A percentile compares a stretch with the other conserved stretches of the same genome.
phyloP scores from a whole-genome alignment of 139 green algal genomes.

The Asterochloris sp. region DNA sequence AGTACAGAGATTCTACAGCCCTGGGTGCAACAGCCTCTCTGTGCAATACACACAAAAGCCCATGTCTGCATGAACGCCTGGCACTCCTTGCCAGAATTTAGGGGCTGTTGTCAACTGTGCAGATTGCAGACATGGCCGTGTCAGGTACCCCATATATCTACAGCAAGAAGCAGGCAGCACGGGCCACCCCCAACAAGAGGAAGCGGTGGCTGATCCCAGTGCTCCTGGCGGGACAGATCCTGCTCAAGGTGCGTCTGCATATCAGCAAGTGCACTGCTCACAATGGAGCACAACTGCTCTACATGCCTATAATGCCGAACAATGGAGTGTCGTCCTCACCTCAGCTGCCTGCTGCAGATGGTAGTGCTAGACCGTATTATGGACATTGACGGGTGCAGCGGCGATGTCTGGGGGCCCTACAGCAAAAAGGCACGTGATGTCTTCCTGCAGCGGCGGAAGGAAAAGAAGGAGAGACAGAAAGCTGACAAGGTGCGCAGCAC shows the following conservation, averaged over 20 bases:
- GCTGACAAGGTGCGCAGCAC: neutral
- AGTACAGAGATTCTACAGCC: neutral
- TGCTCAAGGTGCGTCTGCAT: slow-evolving; percentile 18
- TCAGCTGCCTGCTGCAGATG: slow-evolving; percentile 17
- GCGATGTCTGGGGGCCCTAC: slow-evolving; percentile 51
- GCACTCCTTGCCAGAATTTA: too few relatives aligned
- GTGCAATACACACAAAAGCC: neutral
- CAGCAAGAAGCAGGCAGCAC: slow-evolving; percentile 7
- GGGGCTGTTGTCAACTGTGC: neutral
- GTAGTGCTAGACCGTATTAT: slow-evolving; percentile 43
- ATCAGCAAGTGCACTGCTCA: neutral
- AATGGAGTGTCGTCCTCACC: neutral
- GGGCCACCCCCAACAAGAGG: slow-evolving; percentile 44
- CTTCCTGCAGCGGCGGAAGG: slow-evolving; percentile 25
- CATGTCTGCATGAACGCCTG: neutral
- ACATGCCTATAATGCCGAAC: neutral
- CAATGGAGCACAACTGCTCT: neutral
- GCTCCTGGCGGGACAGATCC: slow-evolving; percentile 44
- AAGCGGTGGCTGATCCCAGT: slow-evolving; percentile 55
- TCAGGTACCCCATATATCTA: slow-evolving; percentile 26
- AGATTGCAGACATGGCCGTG: slow-evolving; percentile 1
- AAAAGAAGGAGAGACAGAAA: slow-evolving; percentile 13
- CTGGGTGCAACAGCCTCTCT: neutral
- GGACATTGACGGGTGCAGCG: slow-evolving; percentile 38
- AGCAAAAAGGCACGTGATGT: slow-evolving; percentile 33